Evolutionary conservation across 129 eudicot genomes (phyloP).

Genomic region (Flaveria brownii): DNA sequence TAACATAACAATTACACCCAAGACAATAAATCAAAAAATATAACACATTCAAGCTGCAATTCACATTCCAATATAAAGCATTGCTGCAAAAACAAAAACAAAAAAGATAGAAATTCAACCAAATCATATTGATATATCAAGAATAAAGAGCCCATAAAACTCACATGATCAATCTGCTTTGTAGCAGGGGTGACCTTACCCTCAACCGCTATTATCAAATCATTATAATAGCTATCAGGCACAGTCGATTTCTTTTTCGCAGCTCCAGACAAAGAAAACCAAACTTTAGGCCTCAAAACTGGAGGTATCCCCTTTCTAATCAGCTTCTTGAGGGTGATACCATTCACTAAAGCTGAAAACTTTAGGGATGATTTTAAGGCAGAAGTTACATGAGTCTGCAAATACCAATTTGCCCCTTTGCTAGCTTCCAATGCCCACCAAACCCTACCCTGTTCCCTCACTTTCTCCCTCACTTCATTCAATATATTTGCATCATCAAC

Average conservation of each 20-base stretch:
- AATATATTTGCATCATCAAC: constrained; percentile 93
- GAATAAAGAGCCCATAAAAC: constrained; percentile 26
- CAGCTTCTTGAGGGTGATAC: constrained; percentile 79
- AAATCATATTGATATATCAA: constrained; percentile 16
- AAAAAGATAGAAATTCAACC: background rate
- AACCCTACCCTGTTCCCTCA: constrained; percentile 82
- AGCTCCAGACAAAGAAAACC: constrained; percentile 93
- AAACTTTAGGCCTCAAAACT: constrained; percentile 77
- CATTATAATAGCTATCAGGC: constrained; percentile 85
- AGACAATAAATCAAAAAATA: background rate
- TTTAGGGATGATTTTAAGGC: constrained; percentile 72
- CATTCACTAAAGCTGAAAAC: constrained; percentile 71
- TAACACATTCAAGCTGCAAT: background rate
- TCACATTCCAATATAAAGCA: constrained; percentile 9
- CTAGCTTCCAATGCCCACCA: constrained; percentile 95
- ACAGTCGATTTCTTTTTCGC: constrained; percentile 98
- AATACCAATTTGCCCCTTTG: constrained; percentile 91
- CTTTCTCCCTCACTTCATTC: constrained; percentile 96
- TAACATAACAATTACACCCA: constrained; percentile 1
- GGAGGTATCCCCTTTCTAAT: constrained; percentile 93
- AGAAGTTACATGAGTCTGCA: constrained; percentile 54
- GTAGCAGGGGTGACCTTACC: constrained; percentile 90
- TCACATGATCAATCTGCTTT: constrained; percentile 93
- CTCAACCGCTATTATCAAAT: constrained; percentile 65
- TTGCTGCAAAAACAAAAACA: background rate